These are phyloP conservation scores for Cryptomeria japonica DNA, from an alignment of 75 land plant genomes.

Conservation along the genomic window DNA sequence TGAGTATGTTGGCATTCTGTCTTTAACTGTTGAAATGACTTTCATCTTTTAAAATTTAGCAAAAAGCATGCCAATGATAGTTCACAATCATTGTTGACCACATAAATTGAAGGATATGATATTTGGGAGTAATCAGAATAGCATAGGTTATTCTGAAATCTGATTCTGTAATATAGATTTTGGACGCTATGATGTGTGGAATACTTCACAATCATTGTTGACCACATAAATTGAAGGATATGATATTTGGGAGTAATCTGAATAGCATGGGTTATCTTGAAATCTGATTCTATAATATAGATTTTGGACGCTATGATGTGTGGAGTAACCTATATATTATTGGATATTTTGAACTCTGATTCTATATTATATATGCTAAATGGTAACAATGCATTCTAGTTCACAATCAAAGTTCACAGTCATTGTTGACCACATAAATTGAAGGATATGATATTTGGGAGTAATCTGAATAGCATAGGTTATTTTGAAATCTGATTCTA, in stretches of 20 bases:
- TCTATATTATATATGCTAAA: no score
- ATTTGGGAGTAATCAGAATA: background rate
- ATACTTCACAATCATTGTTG: background rate
- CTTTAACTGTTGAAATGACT: background rate
- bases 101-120: background rate
- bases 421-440: background rate
- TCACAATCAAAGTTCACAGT: background rate
- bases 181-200: no score
- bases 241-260: background rate
- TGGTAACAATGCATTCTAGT: no score
- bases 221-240: background rate
- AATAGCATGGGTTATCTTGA: background rate
- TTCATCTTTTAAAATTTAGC: background rate
- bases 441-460: background rate
- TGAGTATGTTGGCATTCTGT: background rate
- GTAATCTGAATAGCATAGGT: background rate
- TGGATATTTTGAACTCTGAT: no score
- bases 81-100: background rate
- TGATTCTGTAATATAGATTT: no score
- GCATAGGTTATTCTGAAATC: background rate
- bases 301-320: no score
- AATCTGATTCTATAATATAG: no score
- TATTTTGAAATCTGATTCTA: no score
- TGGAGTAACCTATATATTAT: no score
- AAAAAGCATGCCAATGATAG: background rate